phyloP scores from a whole-genome alignment of 495 filamentous ascomycete species.

The Xylaria acuta region DNA sequence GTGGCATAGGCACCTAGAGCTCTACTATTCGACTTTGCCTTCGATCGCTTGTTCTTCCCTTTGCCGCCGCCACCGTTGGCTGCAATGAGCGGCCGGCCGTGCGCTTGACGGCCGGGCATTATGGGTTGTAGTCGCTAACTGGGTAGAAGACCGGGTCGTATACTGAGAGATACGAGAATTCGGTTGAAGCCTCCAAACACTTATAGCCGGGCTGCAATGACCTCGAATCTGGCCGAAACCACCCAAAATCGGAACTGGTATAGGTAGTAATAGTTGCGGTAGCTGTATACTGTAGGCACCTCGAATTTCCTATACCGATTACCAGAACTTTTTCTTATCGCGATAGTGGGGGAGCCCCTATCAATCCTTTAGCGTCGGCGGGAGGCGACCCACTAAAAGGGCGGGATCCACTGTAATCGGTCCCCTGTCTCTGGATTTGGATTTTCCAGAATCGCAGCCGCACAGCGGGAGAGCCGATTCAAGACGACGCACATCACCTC shows the following conservation, averaged over 20 bases:
- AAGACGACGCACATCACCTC: conserved; percentile 4
- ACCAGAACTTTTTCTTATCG: conserved; percentile 43
- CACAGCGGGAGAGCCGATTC: neutral
- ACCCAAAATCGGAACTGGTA: neutral
- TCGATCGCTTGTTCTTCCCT: conserved; percentile 54
- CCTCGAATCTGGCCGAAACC: neutral
- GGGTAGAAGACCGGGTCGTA: neutral
- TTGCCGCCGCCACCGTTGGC: conserved; percentile 47
- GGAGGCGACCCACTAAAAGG: conserved; percentile 18
- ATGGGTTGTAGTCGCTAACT: conserved; percentile 29
- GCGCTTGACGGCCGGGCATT: conserved; percentile 75
- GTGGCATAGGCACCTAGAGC: conserved; percentile 85
- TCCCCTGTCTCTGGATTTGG: conserved; percentile 7
- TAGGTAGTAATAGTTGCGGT: neutral
- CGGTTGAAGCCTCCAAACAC: neutral
- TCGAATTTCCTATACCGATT: conserved; percentile 31
- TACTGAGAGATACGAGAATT: neutral
- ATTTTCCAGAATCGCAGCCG: conserved; percentile 13
- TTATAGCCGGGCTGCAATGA: neutral
- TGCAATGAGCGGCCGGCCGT: conserved; percentile 56
- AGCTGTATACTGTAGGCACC: neutral
- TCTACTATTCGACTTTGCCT: conserved; percentile 56
- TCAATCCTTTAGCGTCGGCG: neutral
- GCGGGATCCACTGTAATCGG: conserved; percentile 17
- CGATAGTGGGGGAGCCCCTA: conserved; percentile 38